Base-by-base conservation (phyloP, 116 monocot species). In the Papilionanthe hybrid region DNA sequence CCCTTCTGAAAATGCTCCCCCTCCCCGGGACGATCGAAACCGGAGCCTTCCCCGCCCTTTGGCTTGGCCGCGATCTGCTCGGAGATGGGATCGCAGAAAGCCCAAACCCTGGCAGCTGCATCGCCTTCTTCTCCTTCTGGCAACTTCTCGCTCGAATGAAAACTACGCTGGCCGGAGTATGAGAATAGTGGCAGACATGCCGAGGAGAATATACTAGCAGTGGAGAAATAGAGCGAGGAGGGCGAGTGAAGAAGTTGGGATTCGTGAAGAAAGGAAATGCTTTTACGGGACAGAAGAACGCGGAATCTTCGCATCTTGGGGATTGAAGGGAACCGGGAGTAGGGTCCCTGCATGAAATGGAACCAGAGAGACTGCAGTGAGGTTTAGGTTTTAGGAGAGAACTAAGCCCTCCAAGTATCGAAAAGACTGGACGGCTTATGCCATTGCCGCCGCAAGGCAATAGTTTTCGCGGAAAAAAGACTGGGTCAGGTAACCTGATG, bases 251-350 rank as follows among this genome's bases (percentile, higher is more conserved):
- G 43, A 27, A 41, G 28, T 19, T 37, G 75, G 58, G 55, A 45
- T 49, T 29, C 22, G 8, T 32, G 19, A 17, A 73, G 50, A 48
- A 73, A 41, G 29, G 20, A 75, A 27, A 75, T 47, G 8, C 19
- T 42, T 12, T 22, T 50, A 66, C n/a, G 80, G 74, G 17, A 75
- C 68, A 71, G 48, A 78, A 86, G 68, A 44, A 6, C 27, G 65
- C 80, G 78, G 63, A 87, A 37, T 37, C 37, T 37, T 82, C 48
- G 86, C 86, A 86, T 86, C 15, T 44, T 76, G 37, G 60, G 32
- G 29, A 25, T 72, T 63, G 55, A 45, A 30, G 20, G 22, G 30
- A 79, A 58, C 28, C 47, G 13, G 7, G 9, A 25, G 27, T 20
- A 75, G 79, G 78, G 13, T 77, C 68, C 79, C 58, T 72, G 82